Conservation (phyloP, 805 yeast species). For the Debaryomyces maramus region DNA sequence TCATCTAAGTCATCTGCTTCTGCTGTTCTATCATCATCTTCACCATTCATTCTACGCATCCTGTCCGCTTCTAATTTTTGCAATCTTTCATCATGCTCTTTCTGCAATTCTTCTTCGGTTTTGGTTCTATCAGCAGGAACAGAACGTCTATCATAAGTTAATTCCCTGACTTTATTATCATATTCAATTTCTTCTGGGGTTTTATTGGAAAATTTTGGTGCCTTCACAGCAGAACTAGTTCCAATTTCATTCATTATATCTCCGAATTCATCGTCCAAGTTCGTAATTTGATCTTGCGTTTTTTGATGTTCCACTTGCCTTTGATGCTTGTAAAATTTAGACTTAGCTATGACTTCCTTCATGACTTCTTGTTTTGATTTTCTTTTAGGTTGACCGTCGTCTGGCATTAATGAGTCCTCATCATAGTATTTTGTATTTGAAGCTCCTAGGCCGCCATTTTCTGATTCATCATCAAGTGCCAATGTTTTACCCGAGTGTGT, state of each 20-base stretch:
- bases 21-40: conserved; percentile 47
- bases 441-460: conserved; percentile 30
- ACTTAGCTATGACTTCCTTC: conserved; percentile 82
- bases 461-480: conserved; percentile 53
- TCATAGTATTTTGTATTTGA: conserved; percentile 34
- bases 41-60: conserved; percentile 71
- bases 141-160: conserved; percentile 70
- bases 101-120: conserved; percentile 66
- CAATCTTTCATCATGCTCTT: conserved; percentile 60
- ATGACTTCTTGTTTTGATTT: conserved; percentile 81
- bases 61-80: conserved; percentile 68
- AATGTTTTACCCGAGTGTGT: conserved; percentile 81
- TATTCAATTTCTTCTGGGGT: conserved; percentile 51
- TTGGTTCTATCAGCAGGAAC: conserved; percentile 81
- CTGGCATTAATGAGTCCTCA: conserved; percentile 29
- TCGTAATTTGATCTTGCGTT: conserved; percentile 59
- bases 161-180: conserved; percentile 64
- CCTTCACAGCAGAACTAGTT: conserved; percentile 16
- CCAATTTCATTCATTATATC: conserved; percentile 61
- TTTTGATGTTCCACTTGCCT: conserved; percentile 66
- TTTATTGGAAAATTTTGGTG: conserved; percentile 28
- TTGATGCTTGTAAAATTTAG: conserved; percentile 73
- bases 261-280: conserved; percentile 71
- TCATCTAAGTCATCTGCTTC: conserved; percentile 70
- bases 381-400: conserved; percentile 43